Conservation (phyloP, 257 asterid genomes). For the Nicotiana knightiana region DNA sequence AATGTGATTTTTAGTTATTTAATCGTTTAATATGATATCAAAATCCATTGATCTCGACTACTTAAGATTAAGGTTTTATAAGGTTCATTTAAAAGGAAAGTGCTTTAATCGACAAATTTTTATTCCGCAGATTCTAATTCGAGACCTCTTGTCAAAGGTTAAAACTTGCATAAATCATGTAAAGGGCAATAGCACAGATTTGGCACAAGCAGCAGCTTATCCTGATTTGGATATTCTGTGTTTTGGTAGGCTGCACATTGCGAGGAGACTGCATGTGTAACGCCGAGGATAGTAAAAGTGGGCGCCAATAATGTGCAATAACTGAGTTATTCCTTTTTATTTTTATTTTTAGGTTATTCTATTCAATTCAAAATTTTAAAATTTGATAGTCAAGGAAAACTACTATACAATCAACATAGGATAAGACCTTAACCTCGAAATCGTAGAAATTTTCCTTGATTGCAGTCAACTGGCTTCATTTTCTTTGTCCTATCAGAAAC, state of each 20-base stretch:
- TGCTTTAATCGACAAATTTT: no score
- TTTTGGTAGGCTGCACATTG: constrained; percentile 26
- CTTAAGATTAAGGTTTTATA: no score
- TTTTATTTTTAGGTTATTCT: background rate
- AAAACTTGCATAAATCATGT: background rate
- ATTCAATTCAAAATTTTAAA: constrained; percentile 18
- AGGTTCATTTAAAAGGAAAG: no score
- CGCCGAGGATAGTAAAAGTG: constrained; percentile 16
- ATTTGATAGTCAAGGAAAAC: background rate
- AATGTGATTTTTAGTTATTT: no score
- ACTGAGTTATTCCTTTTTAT: background rate
- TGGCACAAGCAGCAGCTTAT: background rate
- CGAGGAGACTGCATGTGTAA: constrained; percentile 28
- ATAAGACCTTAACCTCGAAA: background rate
- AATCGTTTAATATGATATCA: no score
- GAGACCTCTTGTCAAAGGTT: no score
- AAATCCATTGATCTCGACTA: no score
- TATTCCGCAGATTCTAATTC: no score
- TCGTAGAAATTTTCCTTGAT: background rate
- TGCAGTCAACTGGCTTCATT: constrained; percentile 11
- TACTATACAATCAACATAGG: background rate
- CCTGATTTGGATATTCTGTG: background rate
- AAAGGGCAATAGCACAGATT: background rate
- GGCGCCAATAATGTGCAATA: background rate
- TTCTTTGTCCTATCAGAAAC: background rate